phyloP scores from a whole-genome alignment of 2,329 filamentous ascomycete genomes.

The Fusarium humuli region DNA sequence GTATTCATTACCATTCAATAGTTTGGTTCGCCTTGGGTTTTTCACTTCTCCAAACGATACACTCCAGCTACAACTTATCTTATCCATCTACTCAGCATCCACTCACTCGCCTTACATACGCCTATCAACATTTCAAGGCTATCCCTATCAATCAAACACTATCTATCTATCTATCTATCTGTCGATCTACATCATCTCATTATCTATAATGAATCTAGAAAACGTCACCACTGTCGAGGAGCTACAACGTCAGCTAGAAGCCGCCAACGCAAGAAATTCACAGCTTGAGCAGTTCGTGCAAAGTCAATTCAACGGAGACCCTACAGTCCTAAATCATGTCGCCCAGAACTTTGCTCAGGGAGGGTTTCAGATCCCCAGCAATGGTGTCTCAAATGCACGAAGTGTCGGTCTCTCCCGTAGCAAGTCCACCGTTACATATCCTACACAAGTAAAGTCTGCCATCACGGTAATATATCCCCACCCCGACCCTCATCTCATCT shows the following conservation, averaged over 20 bases:
- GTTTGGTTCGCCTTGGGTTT: slow-evolving; percentile 27
- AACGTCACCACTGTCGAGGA: slow-evolving; percentile 39
- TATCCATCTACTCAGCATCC: slow-evolving; percentile 11
- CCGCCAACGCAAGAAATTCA: slow-evolving; percentile 35
- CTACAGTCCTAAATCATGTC: slow-evolving; percentile 34
- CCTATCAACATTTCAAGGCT: slow-evolving; percentile 23
- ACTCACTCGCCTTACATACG: slow-evolving; percentile 34
- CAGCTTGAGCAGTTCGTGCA: slow-evolving; percentile 43
- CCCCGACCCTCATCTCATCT: background rate
- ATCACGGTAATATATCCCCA: slow-evolving; percentile 38
- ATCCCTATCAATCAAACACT: slow-evolving; percentile 10
- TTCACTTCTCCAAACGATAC: slow-evolving; percentile 4
- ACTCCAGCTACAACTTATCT: slow-evolving; percentile 17
- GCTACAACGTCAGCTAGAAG: slow-evolving; percentile 46
- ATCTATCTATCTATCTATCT: background rate
- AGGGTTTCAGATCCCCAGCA: slow-evolving; percentile 32
- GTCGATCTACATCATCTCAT: slow-evolving; percentile 1
- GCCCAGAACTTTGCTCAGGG: slow-evolving; percentile 31
- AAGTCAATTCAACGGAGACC: slow-evolving; percentile 33
- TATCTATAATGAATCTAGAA: slow-evolving; percentile 43
- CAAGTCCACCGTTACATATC: slow-evolving; percentile 47
- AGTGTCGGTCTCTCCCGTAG: slow-evolving; percentile 44
- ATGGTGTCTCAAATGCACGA: slow-evolving; percentile 38
- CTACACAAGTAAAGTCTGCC: slow-evolving; percentile 41
- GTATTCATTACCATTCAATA: slow-evolving; percentile 13